These are phyloP conservation scores for Penicillium ochrochloron DNA, from an alignment of 495 filamentous ascomycete species.

Conservation along the genomic window DNA sequence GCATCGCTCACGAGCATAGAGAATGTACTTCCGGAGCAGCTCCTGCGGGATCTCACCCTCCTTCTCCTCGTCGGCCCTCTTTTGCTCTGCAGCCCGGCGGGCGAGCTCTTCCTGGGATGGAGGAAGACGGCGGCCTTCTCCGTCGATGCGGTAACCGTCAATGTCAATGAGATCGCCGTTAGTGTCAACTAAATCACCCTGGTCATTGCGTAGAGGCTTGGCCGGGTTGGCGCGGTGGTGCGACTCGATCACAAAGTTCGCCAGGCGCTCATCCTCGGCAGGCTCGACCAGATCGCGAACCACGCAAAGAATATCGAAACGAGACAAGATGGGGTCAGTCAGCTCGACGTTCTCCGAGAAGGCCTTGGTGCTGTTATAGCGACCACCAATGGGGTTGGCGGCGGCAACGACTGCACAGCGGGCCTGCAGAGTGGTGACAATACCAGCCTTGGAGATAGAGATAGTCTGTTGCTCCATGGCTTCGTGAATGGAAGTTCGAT, in stretches of 20 bases:
- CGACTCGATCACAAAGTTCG: conserved; percentile 91
- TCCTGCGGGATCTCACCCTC: conserved; percentile 89
- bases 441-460: conserved; percentile 98
- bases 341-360: conserved; percentile 96
- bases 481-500: conserved; percentile 97
- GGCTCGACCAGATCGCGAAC: conserved; percentile 98
- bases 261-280: conserved; percentile 90
- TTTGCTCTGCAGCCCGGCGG: conserved; percentile 43
- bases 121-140: conserved; percentile 41
- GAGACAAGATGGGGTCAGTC: conserved; percentile 95
- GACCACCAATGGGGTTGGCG: conserved; percentile 93
- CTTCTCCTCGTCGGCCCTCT: conserved; percentile 59
- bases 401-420: conserved; percentile 96
- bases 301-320: conserved; percentile 98
- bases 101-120: conserved; percentile 41
- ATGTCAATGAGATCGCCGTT: conserved; percentile 56
- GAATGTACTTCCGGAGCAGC: conserved; percentile 92
- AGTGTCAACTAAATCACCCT: conserved; percentile 65
- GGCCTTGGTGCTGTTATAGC: conserved; percentile 95
- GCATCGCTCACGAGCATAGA: conserved; percentile 91
- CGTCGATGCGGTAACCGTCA: conserved; percentile 50
- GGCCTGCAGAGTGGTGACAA: conserved; percentile 97
- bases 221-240: conserved; percentile 88
- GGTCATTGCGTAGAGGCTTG: conserved; percentile 55
- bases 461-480: conserved; percentile 99